Evolutionary conservation across 768 basidiomycete species (phyloP).

Genomic region (Podaxis mareebaensis): DNA sequence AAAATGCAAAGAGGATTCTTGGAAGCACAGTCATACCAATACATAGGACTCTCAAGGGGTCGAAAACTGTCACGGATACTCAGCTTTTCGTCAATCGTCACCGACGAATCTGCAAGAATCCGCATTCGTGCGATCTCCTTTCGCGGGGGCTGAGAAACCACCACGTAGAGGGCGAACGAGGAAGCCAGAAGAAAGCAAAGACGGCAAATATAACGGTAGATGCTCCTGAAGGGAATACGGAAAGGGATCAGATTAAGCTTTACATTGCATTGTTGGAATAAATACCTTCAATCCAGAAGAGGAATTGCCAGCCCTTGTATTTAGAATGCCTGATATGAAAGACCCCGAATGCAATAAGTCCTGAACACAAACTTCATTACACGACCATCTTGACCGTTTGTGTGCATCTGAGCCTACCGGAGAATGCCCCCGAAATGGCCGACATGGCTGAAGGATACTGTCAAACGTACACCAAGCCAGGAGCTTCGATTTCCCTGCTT

Average conservation of each 20-base stretch:
- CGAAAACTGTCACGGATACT: slow-evolving; percentile 44
- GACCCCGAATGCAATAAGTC: slow-evolving; percentile 52
- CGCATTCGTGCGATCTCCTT: slow-evolving; percentile 42
- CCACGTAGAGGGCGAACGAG: slow-evolving; percentile 44
- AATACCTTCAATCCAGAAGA: slow-evolving; percentile 54
- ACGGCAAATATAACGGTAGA: slow-evolving; percentile 42
- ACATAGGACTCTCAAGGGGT: slow-evolving; percentile 44
- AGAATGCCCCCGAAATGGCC: slow-evolving; percentile 49
- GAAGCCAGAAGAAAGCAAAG: slow-evolving; percentile 49
- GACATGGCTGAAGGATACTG: slow-evolving; percentile 33
- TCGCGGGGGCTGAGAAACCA: slow-evolving; percentile 35
- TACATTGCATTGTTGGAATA: not conserved
- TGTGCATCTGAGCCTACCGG: slow-evolving; percentile 27
- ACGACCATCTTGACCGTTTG: not conserved
- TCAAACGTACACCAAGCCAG: not conserved
- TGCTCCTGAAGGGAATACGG: slow-evolving; percentile 30
- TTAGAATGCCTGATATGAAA: slow-evolving; percentile 44
- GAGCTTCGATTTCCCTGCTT: not conserved
- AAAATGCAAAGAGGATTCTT: not conserved
- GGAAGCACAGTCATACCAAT: slow-evolving; percentile 32
- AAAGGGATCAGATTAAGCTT: not conserved
- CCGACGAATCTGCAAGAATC: slow-evolving; percentile 48
- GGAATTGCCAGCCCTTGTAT: slow-evolving; percentile 50
- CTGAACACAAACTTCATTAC: slow-evolving; percentile 18
- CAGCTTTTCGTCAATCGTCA: slow-evolving; percentile 40